phyloP scores from a whole-genome alignment of 495 filamentous ascomycete species.

The Articulospora tetracladia region DNA sequence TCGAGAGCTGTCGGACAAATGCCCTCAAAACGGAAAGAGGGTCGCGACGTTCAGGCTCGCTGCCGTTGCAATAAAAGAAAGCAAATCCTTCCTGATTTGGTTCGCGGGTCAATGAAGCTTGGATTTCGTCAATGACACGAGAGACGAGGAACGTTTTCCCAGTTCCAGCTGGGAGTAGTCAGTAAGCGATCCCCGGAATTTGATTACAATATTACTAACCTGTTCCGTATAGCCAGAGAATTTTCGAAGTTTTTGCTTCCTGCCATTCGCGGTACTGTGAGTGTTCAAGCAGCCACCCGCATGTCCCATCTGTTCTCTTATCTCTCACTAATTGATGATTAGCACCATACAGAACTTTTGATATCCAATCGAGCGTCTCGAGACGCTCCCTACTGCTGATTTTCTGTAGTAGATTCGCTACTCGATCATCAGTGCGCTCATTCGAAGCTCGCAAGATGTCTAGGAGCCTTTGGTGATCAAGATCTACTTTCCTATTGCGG shows the following conservation, averaged over 20 bases:
- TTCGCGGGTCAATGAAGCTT: not conserved
- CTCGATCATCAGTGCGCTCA: not conserved
- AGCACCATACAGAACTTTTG: constrained; percentile 12
- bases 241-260: constrained; percentile 6
- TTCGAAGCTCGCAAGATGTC: not conserved
- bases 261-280: constrained; percentile 14
- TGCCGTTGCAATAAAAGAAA: constrained; percentile 39
- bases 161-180: constrained; percentile 24
- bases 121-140: constrained; percentile 28
- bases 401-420: not conserved
- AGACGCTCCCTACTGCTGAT: constrained; percentile 11
- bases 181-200: not conserved
- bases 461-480: not conserved
- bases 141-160: constrained; percentile 37
- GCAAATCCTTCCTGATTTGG: constrained; percentile 31
- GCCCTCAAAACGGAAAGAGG: constrained; percentile 32
- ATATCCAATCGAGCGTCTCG: constrained; percentile 25
- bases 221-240: constrained; percentile 22
- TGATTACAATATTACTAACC: constrained; percentile 5
- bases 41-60: constrained; percentile 26
- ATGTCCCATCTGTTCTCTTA: constrained; percentile 13
- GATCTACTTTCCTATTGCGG: not conserved
- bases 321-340: constrained; percentile 19
- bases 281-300: constrained; percentile 21
- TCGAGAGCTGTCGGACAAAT: constrained; percentile 36